Evolutionary conservation across 495 filamentous ascomycete genomes (phyloP), one percentile per base, ranked within the genome.

Genomic region (Penicillium macrosclerotiorum): DNA sequence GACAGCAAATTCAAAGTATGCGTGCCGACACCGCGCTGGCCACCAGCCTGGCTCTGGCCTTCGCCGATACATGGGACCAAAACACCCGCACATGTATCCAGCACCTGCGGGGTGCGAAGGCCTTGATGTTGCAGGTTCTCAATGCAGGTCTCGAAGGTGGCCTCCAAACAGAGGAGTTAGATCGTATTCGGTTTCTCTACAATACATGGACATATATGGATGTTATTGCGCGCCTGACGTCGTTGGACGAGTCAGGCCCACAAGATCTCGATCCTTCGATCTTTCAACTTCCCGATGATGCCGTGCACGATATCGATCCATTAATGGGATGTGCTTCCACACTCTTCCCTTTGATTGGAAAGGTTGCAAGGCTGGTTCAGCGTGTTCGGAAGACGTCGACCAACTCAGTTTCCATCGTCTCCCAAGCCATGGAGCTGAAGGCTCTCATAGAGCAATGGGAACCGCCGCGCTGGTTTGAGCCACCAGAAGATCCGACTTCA

Each of bases 121-220:
- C 78, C 19, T 57, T 90, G 29, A 74, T 91, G 39, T 72, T 77
- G 24, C 75, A 77, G 50, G 77, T 82, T 0, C 59, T 88, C n/a
- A 58, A 52, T 36, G 58, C 52, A 14, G 72, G 63, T 38, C 65
- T 65, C 35, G 67, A 64, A 46, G 61, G 47, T 16, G 46, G 55
- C 24, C 24, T 65, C 49, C 44, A 37, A 17, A 44, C 57, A 13
- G 61, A 74, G 14, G 78, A 84, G 22, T 60, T 81, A 13, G 64
- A 71, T 30, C 64, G 85, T 8, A 65, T 90, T 36, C 77, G 77
- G 29, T 90, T 90, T 54, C 66, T 91, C 29, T 85, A 84, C 60
- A 90, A 88, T 59, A 83, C 85, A 7, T 90, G 82, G 81, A 73
- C 89, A 13, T 91, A 90, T 53, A 86, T 89, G 81, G 85, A 91